A percentile compares a stretch with the other conserved stretches of the same genome.
These are phyloP conservation scores for Populus nigra DNA, from an alignment of 345 rosid genomes.

Conservation along the genomic window DNA sequence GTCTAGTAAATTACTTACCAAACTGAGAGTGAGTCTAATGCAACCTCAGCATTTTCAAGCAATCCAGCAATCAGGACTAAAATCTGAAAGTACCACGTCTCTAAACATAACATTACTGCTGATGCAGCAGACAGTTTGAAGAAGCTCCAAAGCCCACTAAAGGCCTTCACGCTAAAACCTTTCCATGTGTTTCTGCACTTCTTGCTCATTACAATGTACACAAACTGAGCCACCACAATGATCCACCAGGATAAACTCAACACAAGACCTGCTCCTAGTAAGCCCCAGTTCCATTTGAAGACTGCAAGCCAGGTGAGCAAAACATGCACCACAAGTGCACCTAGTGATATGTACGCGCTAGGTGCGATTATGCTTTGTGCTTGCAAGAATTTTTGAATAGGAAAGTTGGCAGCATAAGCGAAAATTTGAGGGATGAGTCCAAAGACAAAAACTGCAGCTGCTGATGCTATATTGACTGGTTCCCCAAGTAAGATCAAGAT, in stretches of 20 bases:
- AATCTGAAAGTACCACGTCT: slow-evolving; percentile 27
- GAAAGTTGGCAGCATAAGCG: slow-evolving; percentile 47
- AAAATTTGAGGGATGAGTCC: slow-evolving; percentile 5
- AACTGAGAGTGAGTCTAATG: slow-evolving; percentile 24
- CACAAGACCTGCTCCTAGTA: slow-evolving; percentile 20
- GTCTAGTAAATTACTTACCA: slow-evolving; percentile 2
- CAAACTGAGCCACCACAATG: slow-evolving; percentile 17
- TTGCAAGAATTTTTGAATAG: slow-evolving; percentile 43
- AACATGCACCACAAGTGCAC: slow-evolving; percentile 10
- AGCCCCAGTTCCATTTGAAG: slow-evolving; percentile 17
- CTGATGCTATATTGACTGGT: slow-evolving; percentile 52
- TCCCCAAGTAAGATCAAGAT: slow-evolving; percentile 49
- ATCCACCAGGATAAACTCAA: slow-evolving; percentile 28
- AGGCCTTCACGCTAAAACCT: slow-evolving; percentile 19
- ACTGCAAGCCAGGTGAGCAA: slow-evolving; percentile 19
- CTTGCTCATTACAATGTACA: slow-evolving; percentile 6
- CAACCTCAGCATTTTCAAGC: slow-evolving; percentile 16
- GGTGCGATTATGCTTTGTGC: slow-evolving; percentile 27
- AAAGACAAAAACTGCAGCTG: slow-evolving; percentile 39
- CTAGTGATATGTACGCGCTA: slow-evolving; percentile 20
- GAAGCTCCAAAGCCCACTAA: slow-evolving; percentile 17
- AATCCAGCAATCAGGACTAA: slow-evolving; percentile 1
- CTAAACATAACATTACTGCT: slow-evolving; percentile 27
- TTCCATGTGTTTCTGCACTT: slow-evolving; percentile 22
- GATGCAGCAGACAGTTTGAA: slow-evolving; percentile 27